Conservation (phyloP, 352 stramenopile species). For the Globisporangium acanthophoron region DNA sequence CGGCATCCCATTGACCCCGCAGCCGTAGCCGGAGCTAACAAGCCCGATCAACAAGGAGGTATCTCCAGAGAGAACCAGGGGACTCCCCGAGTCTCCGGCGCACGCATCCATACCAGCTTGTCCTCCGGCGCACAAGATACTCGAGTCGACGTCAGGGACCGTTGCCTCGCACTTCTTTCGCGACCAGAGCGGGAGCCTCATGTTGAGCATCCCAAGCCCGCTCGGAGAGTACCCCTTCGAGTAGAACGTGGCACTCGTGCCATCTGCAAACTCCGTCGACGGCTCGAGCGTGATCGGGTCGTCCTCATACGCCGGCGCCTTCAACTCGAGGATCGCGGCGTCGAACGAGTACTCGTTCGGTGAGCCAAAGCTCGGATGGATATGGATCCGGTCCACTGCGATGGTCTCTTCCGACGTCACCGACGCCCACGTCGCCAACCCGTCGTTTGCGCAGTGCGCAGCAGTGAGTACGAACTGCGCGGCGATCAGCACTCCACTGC, state of each 20-base stretch:
- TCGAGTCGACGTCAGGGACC: constrained; percentile 6
- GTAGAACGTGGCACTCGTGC: too few relatives aligned
- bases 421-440: constrained; percentile 14
- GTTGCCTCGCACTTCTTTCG: constrained; percentile 5
- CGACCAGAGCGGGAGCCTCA: constrained; percentile 2
- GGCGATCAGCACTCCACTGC: constrained; percentile 1
- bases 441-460: constrained; percentile 7
- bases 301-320: constrained; percentile 1
- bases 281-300: neutral
- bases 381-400: constrained; percentile 16
- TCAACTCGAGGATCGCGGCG: constrained; percentile 15
- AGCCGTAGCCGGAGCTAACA: constrained; percentile 9
- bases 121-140: constrained; percentile 15
- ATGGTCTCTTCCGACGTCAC: constrained; percentile 12
- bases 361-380: constrained; percentile 19
- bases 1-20: neutral
- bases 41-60: too few relatives aligned
- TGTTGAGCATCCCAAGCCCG: too few relatives aligned
- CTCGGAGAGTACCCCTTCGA: too few relatives aligned
- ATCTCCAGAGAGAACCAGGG: constrained; percentile 6
- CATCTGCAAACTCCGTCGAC: constrained; percentile 1
- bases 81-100: constrained; percentile 15
- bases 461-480: constrained; percentile 7
- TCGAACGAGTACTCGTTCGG: constrained; percentile 16
- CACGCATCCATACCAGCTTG: constrained; percentile 8